Evolutionary conservation across 495 filamentous ascomycete species (phyloP).

Genomic region (Sphaerosporella brunnea): DNA sequence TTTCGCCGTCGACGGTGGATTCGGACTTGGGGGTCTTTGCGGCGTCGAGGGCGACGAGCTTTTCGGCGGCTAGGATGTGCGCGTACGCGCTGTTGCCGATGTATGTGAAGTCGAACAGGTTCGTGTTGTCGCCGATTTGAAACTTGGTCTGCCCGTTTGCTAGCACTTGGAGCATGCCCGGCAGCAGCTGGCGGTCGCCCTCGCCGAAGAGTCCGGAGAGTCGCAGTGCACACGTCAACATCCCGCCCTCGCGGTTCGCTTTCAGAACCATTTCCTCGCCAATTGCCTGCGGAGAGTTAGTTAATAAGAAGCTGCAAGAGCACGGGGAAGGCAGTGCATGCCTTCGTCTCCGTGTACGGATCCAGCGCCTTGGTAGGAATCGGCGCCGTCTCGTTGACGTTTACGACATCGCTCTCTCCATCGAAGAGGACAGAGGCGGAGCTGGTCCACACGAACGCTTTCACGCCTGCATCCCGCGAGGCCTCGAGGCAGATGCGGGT

Average conservation of each 20-base stretch:
- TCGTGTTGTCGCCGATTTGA: slow-evolving; percentile 76
- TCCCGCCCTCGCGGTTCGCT: slow-evolving; percentile 56
- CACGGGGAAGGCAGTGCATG: slow-evolving; percentile 23
- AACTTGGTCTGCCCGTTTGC: slow-evolving; percentile 49
- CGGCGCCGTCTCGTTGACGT: slow-evolving; percentile 79
- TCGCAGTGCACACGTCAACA: slow-evolving; percentile 65
- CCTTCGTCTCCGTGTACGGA: slow-evolving; percentile 84
- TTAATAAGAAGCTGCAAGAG: not conserved
- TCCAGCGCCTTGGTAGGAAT: slow-evolving; percentile 57
- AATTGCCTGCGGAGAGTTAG: slow-evolving; percentile 41
- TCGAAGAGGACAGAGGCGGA: slow-evolving; percentile 78
- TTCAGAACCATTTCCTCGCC: slow-evolving; percentile 72
- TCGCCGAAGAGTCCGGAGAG: slow-evolving; percentile 69
- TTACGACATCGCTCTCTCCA: slow-evolving; percentile 59
- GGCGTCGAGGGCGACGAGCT: slow-evolving; percentile 45
- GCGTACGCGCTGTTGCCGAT: slow-evolving; percentile 61
- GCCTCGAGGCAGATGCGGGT: slow-evolving; percentile 63
- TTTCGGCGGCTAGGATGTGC: slow-evolving; percentile 51
- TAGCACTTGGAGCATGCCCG: slow-evolving; percentile 46
- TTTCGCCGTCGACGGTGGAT: slow-evolving; percentile 75
- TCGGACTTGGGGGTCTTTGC: slow-evolving; percentile 40
- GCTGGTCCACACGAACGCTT: slow-evolving; percentile 88
- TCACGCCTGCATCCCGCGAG: slow-evolving; percentile 56
- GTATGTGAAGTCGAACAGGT: slow-evolving; percentile 75
- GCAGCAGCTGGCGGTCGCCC: slow-evolving; percentile 49